phyloP scores from a whole-genome alignment of 148 eudicot species.

The Cornus kousa region DNA sequence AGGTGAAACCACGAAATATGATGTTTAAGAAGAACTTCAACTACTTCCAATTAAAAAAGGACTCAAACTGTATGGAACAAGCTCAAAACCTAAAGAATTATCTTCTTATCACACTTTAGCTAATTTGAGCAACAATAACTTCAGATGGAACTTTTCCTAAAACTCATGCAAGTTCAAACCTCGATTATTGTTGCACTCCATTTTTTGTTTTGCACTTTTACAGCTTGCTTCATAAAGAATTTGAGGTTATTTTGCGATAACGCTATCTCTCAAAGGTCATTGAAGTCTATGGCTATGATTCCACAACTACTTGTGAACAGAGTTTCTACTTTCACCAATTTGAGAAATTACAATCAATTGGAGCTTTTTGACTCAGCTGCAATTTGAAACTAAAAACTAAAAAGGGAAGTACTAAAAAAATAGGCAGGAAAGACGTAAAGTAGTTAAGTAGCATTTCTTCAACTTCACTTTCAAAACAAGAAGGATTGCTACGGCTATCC shows the following conservation, averaged over 20 bases:
- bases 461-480: neutral
- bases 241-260: neutral
- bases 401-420: neutral
- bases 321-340: neutral
- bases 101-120: neutral
- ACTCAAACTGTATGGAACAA: neutral
- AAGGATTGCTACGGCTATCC: neutral
- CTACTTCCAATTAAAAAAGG: neutral
- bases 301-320: neutral
- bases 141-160: neutral
- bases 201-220: too few relatives aligned
- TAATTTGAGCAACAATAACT: neutral
- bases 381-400: neutral
- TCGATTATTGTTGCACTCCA: neutral
- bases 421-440: neutral
- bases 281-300: neutral
- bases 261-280: neutral
- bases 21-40: neutral
- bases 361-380: neutral
- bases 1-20: neutral
- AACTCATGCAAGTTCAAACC: slow-evolving; percentile 5
- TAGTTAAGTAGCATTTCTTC: neutral
- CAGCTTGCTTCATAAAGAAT: neutral
- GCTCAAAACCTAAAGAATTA: neutral
- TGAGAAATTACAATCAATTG: neutral